phyloP scores from a whole-genome alignment of 345 rosid species.

The Rhodomyrtus tomentosa region DNA sequence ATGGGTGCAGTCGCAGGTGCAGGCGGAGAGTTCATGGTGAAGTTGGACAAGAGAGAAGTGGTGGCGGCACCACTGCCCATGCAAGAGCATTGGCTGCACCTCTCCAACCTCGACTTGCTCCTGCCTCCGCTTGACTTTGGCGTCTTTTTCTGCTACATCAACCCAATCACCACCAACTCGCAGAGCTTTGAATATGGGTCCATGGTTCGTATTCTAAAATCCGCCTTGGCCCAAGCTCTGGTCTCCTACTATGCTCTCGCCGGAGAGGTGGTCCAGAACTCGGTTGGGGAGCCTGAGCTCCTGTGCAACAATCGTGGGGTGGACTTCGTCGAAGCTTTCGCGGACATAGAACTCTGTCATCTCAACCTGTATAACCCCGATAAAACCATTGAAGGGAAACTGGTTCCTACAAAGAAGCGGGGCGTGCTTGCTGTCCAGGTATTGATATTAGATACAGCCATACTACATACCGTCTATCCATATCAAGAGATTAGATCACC shows the following conservation, averaged over 20 bases:
- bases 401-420: conserved; percentile 41
- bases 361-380: conserved; percentile 68
- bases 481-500: background rate
- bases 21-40: conserved; percentile 3
- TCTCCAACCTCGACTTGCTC: conserved; percentile 79
- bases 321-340: conserved; percentile 52
- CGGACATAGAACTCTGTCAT: conserved; percentile 37
- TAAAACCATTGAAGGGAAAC: conserved; percentile 42
- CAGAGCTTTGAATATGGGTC: conserved; percentile 5
- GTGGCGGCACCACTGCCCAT: conserved; percentile 59
- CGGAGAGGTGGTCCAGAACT: conserved; percentile 51
- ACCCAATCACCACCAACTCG: background rate
- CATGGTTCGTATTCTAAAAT: conserved; percentile 31
- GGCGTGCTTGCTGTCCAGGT: conserved; percentile 82
- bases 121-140: conserved; percentile 55
- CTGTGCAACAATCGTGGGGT: conserved; percentile 82
- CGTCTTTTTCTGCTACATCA: conserved; percentile 44
- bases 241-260: conserved; percentile 63
- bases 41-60: conserved; percentile 29
- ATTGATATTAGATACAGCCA: background rate
- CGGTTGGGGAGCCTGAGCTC: conserved; percentile 67
- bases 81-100: conserved; percentile 75
- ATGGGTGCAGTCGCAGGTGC: background rate
- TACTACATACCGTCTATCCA: background rate
- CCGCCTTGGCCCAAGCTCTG: conserved; percentile 50